Base-by-base conservation (phyloP, 2,329 filamentous ascomycete genomes). In the Aspergillus texensis region DNA sequence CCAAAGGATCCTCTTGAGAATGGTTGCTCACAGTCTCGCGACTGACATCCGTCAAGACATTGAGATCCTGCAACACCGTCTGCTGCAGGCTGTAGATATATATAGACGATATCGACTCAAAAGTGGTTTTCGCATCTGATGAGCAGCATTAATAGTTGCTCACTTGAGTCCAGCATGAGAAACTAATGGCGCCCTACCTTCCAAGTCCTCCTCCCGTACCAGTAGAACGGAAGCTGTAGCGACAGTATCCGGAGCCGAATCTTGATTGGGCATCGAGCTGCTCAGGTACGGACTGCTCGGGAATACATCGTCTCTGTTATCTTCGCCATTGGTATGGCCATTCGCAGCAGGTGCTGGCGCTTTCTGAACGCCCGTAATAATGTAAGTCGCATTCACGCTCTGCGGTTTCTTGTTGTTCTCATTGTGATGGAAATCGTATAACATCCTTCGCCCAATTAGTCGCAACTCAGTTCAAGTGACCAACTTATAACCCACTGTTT, bases 351-450 rank as follows among this genome's bases (percentile, higher is more conserved):
- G 58, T 16, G 78, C 76, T 21, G 74, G 73, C 6, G 72, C 71
- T 59, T 78, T 83, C 71, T 87, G 90, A 26, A 82, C 86, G 45
- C 94, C 95, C 57, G 89, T 91, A 53, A 99, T 75, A 56, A 97
- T 82, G 78, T 97, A 99, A n/a, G 93, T 97, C 52, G 94, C 95
- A 79, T 96, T 88, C n/a, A 97, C 83, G 30, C 88, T 89, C 26
- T 88, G 86, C 0, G 91, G 84, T 65, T 88, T 90, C 77, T 90
- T 92, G 60, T 82, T 84, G 77, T 93, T 96, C 75, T 96, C 91
- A 62, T 84, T 86, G 66, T 85, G 84, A 76, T 97, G 88, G 70
- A 96, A 98, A 36, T 96, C 91, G 78, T 88, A 96, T 19, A 94
- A 87, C 86, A 95, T 96, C 77, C 90, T 96, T 58, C 21, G 67